phyloP scores from a whole-genome alignment of 306 rosid species.

The Dalbergia cultrata region DNA sequence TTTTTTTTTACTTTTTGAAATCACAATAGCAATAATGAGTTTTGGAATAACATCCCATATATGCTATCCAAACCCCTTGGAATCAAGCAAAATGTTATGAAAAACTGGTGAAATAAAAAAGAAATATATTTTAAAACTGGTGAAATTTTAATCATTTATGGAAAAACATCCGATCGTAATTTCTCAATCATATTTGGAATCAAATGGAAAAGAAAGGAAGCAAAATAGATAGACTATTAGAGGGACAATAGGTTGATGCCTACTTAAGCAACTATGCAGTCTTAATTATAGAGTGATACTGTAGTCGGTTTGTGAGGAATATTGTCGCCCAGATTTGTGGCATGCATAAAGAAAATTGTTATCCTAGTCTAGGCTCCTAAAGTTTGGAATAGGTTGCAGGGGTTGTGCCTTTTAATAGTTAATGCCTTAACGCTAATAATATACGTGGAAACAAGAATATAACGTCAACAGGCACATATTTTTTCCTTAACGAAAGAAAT shows the following conservation, averaged over 20 bases:
- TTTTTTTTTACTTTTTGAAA: neutral
- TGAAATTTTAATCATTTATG: neutral
- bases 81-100: no score
- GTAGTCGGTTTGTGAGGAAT: conserved; percentile 42
- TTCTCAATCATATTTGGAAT: neutral
- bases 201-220: neutral
- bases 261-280: neutral
- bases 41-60: no score
- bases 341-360: conserved; percentile 10
- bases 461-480: neutral
- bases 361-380: conserved; percentile 34
- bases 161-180: neutral
- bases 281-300: conserved; percentile 17
- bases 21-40: no score
- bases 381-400: neutral
- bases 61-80: no score
- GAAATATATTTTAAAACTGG: neutral
- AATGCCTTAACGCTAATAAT: neutral
- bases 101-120: no score
- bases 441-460: neutral
- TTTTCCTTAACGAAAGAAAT: neutral
- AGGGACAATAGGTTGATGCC: conserved; percentile 33
- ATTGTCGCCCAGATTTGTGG: conserved; percentile 46
- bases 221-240: neutral
- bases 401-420: neutral